phyloP scores from a whole-genome alignment of 352 stramenopile genomes.

The Globisporangium perplexum region DNA sequence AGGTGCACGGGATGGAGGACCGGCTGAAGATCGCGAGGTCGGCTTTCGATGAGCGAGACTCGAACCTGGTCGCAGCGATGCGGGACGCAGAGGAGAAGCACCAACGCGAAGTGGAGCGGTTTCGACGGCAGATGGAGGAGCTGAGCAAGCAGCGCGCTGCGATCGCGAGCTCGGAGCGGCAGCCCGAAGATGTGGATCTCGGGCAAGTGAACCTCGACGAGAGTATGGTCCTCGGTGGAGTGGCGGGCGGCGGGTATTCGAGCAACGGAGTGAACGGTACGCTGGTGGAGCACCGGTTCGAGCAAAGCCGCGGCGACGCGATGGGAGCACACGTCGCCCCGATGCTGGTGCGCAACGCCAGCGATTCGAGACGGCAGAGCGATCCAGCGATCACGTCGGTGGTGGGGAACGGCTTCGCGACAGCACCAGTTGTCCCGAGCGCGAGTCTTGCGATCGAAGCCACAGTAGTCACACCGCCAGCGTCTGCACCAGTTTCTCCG shows the following conservation, averaged over 20 bases:
- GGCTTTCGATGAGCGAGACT: slow-evolving; percentile 64
- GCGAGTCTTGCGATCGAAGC: neutral
- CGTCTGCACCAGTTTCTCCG: too few species aligned
- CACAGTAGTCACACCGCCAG: neutral
- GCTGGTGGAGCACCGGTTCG: neutral
- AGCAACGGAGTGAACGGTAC: neutral
- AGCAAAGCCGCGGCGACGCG: neutral
- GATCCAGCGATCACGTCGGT: neutral
- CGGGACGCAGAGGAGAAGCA: slow-evolving; percentile 79
- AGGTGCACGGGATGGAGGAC: slow-evolving; percentile 64
- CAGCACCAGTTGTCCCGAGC: too few species aligned
- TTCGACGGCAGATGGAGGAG: slow-evolving; percentile 80
- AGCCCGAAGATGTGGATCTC: slow-evolving; percentile 35
- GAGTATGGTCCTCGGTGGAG: slow-evolving; percentile 4
- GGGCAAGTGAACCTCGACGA: slow-evolving; percentile 11
- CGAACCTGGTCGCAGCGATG: slow-evolving; percentile 64
- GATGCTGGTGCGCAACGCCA: neutral
- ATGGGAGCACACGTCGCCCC: neutral
- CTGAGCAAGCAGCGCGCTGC: slow-evolving; percentile 73
- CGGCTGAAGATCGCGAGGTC: slow-evolving; percentile 49
- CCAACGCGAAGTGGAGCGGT: slow-evolving; percentile 76
- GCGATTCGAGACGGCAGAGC: neutral
- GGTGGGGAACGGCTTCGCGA: neutral
- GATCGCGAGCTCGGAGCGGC: slow-evolving; percentile 25
- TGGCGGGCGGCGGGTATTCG: neutral